Conservation (phyloP, 805 yeast genomes). For the Yarrowia sp. region DNA sequence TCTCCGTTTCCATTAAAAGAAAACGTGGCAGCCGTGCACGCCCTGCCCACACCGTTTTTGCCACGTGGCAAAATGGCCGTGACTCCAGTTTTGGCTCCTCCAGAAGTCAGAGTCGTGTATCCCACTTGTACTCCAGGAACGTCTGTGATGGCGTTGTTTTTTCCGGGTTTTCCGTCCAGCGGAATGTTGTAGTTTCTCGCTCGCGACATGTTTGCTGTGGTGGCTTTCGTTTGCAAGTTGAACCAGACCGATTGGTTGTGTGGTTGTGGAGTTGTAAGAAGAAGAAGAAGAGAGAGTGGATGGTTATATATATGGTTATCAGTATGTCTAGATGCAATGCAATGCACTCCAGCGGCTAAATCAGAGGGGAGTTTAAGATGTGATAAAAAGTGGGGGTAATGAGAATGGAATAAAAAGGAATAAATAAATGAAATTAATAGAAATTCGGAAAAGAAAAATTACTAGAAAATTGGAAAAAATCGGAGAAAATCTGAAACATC, state of each 20-base stretch:
- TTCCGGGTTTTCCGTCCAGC: neutral
- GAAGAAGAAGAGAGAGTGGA: too few relatives aligned
- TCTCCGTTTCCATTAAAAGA: conserved; percentile 17
- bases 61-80: conserved; percentile 13
- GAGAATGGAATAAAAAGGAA: neutral
- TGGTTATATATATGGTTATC: too few relatives aligned
- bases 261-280: neutral
- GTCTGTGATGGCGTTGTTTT: conserved; percentile 4
- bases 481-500: too few relatives aligned
- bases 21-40: conserved; percentile 5
- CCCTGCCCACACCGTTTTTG: neutral
- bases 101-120: neutral
- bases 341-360: conserved; percentile 7
- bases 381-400: neutral
- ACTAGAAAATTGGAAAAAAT: too few relatives aligned
- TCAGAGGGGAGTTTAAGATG: too few relatives aligned
- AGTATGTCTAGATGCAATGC: too few relatives aligned
- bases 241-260: too few relatives aligned
- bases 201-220: neutral
- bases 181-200: neutral
- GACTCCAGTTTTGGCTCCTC: neutral
- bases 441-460: too few relatives aligned
- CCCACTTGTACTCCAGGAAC: conserved; percentile 4
- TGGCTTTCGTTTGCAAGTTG: neutral
- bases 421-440: too few relatives aligned